Base-by-base conservation (phyloP, 257 asterid genomes). In the Primulina tabacum region DNA sequence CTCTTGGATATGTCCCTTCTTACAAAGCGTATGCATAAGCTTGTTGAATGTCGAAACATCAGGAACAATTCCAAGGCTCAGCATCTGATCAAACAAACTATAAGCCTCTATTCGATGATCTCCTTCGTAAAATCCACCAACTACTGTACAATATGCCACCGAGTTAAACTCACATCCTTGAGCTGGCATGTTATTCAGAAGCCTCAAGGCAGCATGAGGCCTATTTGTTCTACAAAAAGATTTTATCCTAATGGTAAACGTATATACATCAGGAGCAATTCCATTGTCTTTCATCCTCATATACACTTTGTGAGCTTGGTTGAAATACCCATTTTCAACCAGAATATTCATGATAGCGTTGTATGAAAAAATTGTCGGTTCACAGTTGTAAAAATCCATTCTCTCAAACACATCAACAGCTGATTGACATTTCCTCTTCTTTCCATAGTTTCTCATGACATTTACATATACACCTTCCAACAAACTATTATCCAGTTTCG, bases 311-410 rank as follows among this genome's bases (percentile, higher is more conserved):
- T 93, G 97, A 5, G 97, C 96, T 80, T 93, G 96, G 70, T 80
- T 73, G 78, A 80, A 87, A 77, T 81, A 82, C 75, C 81, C 92
- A 79, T 81, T 81, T 32, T 90, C 96, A 52, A 87, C 93, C 84
- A 93, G 86, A 71, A 91, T 71, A 82, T 89, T 93, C 99, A 90
- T 90, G 26, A 93, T 80, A 3, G 80, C 87, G 62, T 90, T 90
- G 78, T 86, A 85, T 2, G 99, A 86, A 50, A 53, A 79, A 34
- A 89, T 82, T 0, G 92, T 85, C 0, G 92, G 95, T 64, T 86
- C 82, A 69, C 97, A 93, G n/a, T 81, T 75, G 80, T 86, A 93
- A 68, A 93, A 91, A 60, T 90, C 96, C 99, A 90, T 90, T 77
- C 95, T 86, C 73, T 93, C 96, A 62, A 93, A 93, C 81, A 93